phyloP scores from a whole-genome alignment of 148 eudicot genomes.

The Silene latifolia region DNA sequence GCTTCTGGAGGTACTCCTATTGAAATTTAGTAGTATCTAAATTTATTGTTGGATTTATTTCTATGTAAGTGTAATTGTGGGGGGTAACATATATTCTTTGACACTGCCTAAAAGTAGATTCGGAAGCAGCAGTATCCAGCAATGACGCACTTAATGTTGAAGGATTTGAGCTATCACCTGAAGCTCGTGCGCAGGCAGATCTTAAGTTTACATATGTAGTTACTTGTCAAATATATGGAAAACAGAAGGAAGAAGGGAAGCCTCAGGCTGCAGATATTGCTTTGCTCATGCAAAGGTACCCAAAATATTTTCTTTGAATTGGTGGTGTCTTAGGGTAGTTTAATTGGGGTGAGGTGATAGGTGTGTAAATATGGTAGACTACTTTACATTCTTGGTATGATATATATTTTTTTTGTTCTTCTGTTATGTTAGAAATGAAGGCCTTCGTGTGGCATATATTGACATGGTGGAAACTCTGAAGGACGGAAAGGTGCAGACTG shows the following conservation, averaged over 20 bases:
- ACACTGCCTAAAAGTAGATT: constrained; percentile 39
- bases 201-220: constrained; percentile 94
- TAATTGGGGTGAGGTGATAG: not conserved
- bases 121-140: constrained; percentile 51
- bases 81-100: constrained; percentile 8
- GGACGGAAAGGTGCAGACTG: constrained; percentile 76
- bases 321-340: not conserved
- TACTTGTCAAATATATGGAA: constrained; percentile 97
- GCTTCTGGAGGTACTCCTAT: constrained; percentile 53
- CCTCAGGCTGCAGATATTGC: constrained; percentile 98
- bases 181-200: constrained; percentile 96
- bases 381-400: not conserved
- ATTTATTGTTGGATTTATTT: constrained; percentile 14
- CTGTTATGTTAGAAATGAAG: constrained; percentile 63
- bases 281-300: constrained; percentile 88
- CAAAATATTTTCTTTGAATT: not conserved
- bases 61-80: not conserved
- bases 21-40: not conserved
- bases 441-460: constrained; percentile 93
- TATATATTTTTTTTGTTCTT: not conserved
- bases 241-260: constrained; percentile 91
- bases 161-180: constrained; percentile 92
- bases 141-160: constrained; percentile 52
- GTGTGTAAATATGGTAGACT: not conserved
- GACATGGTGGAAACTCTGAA: constrained; percentile 80